Percentiles rank a stretch among this genome's conserved stretches.
Evolutionary conservation across 73 alveolate genomes (phyloP).

Genomic region (Paramecium bursaria): DNA sequence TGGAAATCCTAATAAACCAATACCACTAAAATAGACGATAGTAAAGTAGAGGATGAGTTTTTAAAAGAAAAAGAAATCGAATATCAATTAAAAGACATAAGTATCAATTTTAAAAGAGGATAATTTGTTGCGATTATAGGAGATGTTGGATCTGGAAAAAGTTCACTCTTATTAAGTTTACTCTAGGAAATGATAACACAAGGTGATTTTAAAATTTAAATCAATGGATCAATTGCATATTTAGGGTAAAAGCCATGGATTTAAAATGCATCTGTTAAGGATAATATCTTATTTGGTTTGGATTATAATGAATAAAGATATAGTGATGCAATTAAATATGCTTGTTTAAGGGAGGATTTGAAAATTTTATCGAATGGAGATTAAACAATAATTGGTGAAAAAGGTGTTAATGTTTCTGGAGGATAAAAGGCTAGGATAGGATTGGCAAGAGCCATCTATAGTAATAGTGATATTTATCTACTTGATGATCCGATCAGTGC

Average conservation of each 20-base stretch:
- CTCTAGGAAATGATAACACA: conserved; percentile 32
- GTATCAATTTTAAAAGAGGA: conserved; percentile 75
- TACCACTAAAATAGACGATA: too few relatives aligned
- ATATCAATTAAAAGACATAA: conserved; percentile 74
- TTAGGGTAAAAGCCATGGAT: conserved; percentile 66
- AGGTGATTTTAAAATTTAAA: neutral
- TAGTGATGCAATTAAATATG: neutral
- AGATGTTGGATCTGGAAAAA: conserved; percentile 94
- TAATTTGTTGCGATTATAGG: conserved; percentile 90
- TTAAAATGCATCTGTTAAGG: conserved; percentile 64
- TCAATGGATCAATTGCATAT: conserved; percentile 53
- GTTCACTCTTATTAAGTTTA: conserved; percentile 70
- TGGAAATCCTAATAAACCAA: conserved; percentile 73
- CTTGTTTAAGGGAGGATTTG: conserved; percentile 78
- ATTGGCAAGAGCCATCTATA: conserved; percentile 95
- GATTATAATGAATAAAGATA: conserved; percentile 75
- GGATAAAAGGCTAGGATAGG: conserved; percentile 97
- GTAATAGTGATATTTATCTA: conserved; percentile 84
- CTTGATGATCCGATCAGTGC: conserved; percentile 97
- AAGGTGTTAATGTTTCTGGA: conserved; percentile 95
- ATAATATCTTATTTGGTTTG: conserved; percentile 82
- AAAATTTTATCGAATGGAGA: conserved; percentile 91
- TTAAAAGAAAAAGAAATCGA: conserved; percentile 54
- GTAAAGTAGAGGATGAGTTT: too few relatives aligned
- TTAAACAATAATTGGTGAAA: conserved; percentile 95